Evolutionary conservation across 306 rosid species (phyloP).

Genomic region (Ormosia emarginata): DNA sequence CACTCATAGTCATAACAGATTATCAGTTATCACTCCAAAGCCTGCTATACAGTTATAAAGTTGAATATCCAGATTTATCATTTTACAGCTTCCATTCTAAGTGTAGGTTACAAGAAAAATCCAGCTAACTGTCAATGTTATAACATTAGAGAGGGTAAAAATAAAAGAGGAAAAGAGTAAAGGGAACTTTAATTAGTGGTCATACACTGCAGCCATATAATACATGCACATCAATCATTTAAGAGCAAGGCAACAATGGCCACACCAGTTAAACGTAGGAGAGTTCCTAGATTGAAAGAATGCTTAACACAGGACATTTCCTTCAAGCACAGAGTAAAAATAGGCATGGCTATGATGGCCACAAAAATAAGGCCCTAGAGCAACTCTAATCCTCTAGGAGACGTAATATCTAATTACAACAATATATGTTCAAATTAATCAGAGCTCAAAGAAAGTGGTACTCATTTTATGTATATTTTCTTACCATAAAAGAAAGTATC

Average conservation of each 20-base stretch:
- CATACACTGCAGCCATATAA: not conserved
- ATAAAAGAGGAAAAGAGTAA: not conserved
- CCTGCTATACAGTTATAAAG: not conserved
- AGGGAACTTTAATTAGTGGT: not conserved
- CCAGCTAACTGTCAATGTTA: not conserved
- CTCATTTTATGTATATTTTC: not conserved
- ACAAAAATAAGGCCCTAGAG: too few relatives aligned
- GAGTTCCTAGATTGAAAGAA: too few relatives aligned
- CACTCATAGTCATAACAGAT: not conserved
- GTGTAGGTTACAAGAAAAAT: not conserved
- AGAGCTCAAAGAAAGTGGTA: not conserved
- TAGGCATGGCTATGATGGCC: too few relatives aligned
- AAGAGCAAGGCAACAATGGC: too few relatives aligned
- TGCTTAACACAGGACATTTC: too few relatives aligned
- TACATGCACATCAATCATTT: too few relatives aligned
- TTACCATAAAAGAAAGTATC: not conserved
- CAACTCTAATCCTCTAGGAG: too few relatives aligned
- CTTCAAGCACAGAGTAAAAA: too few relatives aligned
- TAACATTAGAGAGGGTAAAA: not conserved
- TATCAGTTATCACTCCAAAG: not conserved
- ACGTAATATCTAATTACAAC: too few relatives aligned
- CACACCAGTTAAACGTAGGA: too few relatives aligned
- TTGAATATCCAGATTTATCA: not conserved
- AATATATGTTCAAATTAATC: too few relatives aligned
- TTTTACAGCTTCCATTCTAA: not conserved